Evolutionary conservation across 768 basidiomycete species (phyloP).

Genomic region (Serendipita indica): DNA sequence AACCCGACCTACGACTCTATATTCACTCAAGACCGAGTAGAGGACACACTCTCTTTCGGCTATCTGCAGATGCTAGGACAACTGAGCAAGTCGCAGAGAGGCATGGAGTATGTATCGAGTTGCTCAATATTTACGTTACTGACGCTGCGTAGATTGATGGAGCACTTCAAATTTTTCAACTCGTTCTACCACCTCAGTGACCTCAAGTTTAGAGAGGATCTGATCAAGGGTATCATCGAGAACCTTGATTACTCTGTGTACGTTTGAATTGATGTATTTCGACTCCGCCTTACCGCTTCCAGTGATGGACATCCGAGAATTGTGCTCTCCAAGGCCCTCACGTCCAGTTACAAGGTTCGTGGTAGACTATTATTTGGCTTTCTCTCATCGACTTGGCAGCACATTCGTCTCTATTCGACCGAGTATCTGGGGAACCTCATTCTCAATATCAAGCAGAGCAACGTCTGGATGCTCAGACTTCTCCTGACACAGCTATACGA

Average conservation of each 20-base stretch:
- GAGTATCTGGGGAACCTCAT: constrained; percentile 73
- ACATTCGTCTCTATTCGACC: constrained; percentile 79
- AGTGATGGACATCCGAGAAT: constrained; percentile 94
- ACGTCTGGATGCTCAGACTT: constrained; percentile 79
- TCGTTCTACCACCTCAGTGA: constrained; percentile 93
- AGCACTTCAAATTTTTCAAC: constrained; percentile 86
- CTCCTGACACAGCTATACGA: constrained; percentile 95
- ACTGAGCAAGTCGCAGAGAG: constrained; percentile 76
- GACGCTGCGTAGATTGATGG: constrained; percentile 47
- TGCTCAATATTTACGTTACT: not conserved
- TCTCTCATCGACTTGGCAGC: constrained; percentile 30
- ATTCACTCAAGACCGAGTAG: constrained; percentile 70
- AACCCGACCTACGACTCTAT: constrained; percentile 18
- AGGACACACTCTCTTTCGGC: constrained; percentile 72
- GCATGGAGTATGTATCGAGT: constrained; percentile 54
- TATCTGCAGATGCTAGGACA: constrained; percentile 94
- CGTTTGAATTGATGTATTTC: constrained; percentile 20
- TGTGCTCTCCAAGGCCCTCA: constrained; percentile 84
- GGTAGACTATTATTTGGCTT: not conserved
- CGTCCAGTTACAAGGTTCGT: constrained; percentile 74
- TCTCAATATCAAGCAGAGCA: constrained; percentile 44
- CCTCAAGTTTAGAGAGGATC: constrained; percentile 75
- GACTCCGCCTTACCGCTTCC: constrained; percentile 11
- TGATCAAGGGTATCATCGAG: constrained; percentile 82
- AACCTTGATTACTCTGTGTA: constrained; percentile 84